Base-by-base conservation (phyloP, 2,329 filamentous ascomycete genomes). In the Trichoderma atroviride region DNA sequence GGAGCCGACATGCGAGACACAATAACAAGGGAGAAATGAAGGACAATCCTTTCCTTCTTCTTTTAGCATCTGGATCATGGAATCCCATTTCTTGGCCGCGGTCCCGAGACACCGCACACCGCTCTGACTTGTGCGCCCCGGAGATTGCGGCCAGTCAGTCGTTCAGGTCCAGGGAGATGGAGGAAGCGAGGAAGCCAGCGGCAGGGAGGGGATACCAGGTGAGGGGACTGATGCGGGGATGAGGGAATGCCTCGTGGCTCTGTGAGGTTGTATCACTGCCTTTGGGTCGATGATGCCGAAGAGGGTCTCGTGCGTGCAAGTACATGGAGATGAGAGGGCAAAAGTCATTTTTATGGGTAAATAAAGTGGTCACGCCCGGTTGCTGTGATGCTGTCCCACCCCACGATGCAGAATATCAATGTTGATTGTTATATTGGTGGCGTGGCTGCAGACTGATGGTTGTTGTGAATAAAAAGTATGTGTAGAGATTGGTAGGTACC, bases 171-270 rank as follows among this genome's bases (percentile, higher is more conserved):
- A 29, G 31, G 22, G 33, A 24, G 35, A 59, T 11, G 7, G 2
- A 43, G n/a, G n/a, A n/a, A n/a, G n/a, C n/a, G n/a, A n/a, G 33
- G 24, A 19, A 19, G 14, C 19, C 50, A 37, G 40, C 40, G 3
- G 33, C 19, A 37, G 35, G 47, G 29, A 37, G 37, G 40, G 31
- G n/a, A 22, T 29, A n/a, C 24, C 16, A 43, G n/a, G 31, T 52
- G 63, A 33, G 53, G 63, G 55, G 29, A 37, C 35, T 66, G 63
- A 57, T 66, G 63, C 63, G 63, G 63, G 55, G 53, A 50, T 52
- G 35, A 47, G 35, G 27, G 13, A 31, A 10, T 29, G 53, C 56
- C 63, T 67, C 63, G 63, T 67, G 63, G 63, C 37, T 57, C n/a
- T 55, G 33, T 37, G 31, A 58, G 55, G 55, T 59, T 59, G 63